Percentiles rank a stretch among this genome's conserved stretches.
These are phyloP conservation scores for Paecilomyces fulvus DNA, from an alignment of 2,329 filamentous ascomycete species.

Conservation along the genomic window DNA sequence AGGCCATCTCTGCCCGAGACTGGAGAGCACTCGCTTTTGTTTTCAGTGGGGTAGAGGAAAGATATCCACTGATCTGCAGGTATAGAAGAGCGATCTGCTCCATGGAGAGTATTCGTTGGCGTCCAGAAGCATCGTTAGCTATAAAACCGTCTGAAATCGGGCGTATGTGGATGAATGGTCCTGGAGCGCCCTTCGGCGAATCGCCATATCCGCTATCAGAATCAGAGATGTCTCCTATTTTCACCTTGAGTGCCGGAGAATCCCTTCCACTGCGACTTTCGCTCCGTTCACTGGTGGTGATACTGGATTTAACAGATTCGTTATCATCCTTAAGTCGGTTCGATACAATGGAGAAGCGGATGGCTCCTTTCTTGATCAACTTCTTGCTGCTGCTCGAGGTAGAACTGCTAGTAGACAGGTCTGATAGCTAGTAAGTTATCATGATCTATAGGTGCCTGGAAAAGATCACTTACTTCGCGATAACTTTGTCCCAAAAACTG, in stretches of 20 bases:
- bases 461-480: conserved; percentile 13
- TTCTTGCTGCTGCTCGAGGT: conserved; percentile 15
- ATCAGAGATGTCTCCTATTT: conserved; percentile 11
- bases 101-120: conserved; percentile 21
- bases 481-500: conserved; percentile 17
- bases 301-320: conserved; percentile 6
- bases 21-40: conserved; percentile 11
- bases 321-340: conserved; percentile 11
- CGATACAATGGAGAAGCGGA: conserved; percentile 21
- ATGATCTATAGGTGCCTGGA: background rate
- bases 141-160: conserved; percentile 15
- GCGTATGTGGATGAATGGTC: conserved; percentile 18
- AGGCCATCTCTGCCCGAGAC: conserved; percentile 13
- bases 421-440: conserved; percentile 8
- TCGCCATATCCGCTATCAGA: conserved; percentile 11
- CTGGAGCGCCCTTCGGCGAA: background rate
- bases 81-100: conserved; percentile 23
- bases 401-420: conserved; percentile 15
- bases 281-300: conserved; percentile 3
- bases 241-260: conserved; percentile 2
- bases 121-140: conserved; percentile 21
- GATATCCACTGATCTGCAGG: conserved; percentile 17
- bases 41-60: conserved; percentile 12
- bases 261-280: conserved; percentile 1
- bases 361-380: conserved; percentile 18